These are phyloP conservation scores for Vaccinium corymbosum DNA, from an alignment of 148 eudicot species.

Conservation along the genomic window DNA sequence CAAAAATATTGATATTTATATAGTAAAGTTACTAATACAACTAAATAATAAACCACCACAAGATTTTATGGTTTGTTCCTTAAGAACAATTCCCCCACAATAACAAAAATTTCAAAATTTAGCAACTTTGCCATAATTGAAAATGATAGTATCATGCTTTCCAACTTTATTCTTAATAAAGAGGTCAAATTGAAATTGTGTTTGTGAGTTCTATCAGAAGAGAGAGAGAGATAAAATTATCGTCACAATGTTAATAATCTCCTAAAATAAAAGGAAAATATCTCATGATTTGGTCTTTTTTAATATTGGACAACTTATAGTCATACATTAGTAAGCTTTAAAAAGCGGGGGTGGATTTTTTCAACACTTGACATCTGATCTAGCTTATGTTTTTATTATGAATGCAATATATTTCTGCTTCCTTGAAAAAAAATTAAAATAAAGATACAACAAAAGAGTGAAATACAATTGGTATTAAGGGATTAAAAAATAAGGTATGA, in stretches of 20 bases:
- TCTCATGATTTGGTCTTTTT: neutral
- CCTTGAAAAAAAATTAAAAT: too few relatives aligned
- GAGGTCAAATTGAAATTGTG: neutral
- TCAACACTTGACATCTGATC: neutral
- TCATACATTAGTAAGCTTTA: neutral
- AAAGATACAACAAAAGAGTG: neutral
- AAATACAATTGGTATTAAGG: neutral
- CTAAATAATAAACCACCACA: neutral
- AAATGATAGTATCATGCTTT: too few relatives aligned
- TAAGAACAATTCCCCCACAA: neutral
- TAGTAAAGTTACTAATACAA: neutral
- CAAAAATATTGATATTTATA: too few relatives aligned
- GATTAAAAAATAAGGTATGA: neutral
- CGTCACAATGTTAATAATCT: too few relatives aligned
- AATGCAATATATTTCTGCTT: too few relatives aligned
- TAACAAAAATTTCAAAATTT: neutral
- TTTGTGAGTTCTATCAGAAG: too few relatives aligned
- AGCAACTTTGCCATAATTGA: neutral
- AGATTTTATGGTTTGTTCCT: neutral
- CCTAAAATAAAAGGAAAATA: too few relatives aligned
- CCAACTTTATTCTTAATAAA: neutral
- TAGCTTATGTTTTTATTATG: neutral
- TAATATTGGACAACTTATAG: neutral
- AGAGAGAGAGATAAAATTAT: too few relatives aligned
- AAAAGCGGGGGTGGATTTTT: neutral